These are phyloP conservation scores for Diaporthe sp. DNA, from an alignment of 2,329 filamentous ascomycete genomes.

Conservation along the genomic window DNA sequence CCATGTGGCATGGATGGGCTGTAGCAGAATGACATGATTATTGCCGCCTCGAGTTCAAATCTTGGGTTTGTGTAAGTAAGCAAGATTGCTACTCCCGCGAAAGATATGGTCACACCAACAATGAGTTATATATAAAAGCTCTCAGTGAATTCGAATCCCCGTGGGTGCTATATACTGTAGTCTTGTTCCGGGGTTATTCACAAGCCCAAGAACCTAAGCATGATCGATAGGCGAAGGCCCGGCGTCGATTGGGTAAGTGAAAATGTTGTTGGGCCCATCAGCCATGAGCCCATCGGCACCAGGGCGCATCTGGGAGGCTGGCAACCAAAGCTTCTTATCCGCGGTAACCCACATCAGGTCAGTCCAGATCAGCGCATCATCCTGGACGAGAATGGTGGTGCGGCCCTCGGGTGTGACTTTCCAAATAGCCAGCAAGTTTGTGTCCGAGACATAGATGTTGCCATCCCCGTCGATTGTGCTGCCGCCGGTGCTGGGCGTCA, in stretches of 20 bases:
- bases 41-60: too few species aligned
- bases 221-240: conserved; percentile 18
- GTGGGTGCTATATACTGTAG: neutral
- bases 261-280: conserved; percentile 40
- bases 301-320: conserved; percentile 42
- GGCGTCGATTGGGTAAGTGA: conserved; percentile 42
- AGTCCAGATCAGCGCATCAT: conserved; percentile 41
- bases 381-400: conserved; percentile 41
- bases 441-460: conserved; percentile 17
- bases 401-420: conserved; percentile 39
- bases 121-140: neutral
- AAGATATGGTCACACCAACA: too few species aligned
- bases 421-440: conserved; percentile 5
- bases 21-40: too few species aligned
- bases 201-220: neutral
- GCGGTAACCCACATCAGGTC: conserved; percentile 42
- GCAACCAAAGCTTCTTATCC: conserved; percentile 42
- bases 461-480: conserved; percentile 31
- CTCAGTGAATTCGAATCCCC: accelerated
- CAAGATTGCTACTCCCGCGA: too few species aligned
- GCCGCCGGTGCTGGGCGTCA: conserved; percentile 23
- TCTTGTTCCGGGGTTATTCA: too few species aligned
- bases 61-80: too few species aligned
- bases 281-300: conserved; percentile 40
- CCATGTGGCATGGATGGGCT: too few species aligned